Conservation (phyloP, 805 yeast species). For the Hanseniaspora jakobsenii region DNA sequence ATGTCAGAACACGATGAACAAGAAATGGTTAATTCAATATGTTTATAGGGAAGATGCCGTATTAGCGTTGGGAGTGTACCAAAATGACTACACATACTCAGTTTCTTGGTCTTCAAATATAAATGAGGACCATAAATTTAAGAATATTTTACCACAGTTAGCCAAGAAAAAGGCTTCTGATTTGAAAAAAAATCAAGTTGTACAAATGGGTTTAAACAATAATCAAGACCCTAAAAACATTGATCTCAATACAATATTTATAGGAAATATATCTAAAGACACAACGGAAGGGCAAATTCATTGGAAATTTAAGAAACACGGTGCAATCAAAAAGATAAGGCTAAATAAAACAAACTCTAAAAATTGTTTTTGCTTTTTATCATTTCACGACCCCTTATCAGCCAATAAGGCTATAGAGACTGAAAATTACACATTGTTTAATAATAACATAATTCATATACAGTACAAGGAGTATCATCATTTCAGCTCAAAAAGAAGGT, state of each 20-base stretch:
- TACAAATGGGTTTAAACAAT: not conserved
- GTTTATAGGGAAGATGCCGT: conserved; percentile 79
- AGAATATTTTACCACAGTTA: conserved; percentile 19
- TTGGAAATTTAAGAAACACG: conserved; percentile 55
- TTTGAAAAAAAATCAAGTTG: not conserved
- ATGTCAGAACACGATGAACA: too few relatives aligned
- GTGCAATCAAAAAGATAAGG: conserved; percentile 46
- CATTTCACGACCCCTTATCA: conserved; percentile 48
- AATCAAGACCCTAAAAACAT: conserved; percentile 27
- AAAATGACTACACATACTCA: conserved; percentile 40
- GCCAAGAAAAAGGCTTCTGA: not conserved
- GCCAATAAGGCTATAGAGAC: conserved; percentile 80
- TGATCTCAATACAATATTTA: conserved; percentile 60
- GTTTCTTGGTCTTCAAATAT: conserved; percentile 83
- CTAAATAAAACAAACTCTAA: conserved; percentile 40
- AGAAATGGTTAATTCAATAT: conserved; percentile 64
- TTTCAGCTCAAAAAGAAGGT: conserved; percentile 16
- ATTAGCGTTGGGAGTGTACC: conserved; percentile 61
- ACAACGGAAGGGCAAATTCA: conserved; percentile 44
- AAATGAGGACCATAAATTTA: conserved; percentile 36
- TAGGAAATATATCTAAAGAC: conserved; percentile 54
- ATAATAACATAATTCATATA: conserved; percentile 67
- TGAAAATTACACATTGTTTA: conserved; percentile 67
- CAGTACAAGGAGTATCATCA: conserved; percentile 58
- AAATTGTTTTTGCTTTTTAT: conserved; percentile 56